Evolutionary conservation across 2,329 filamentous ascomycete species (phyloP).

Genomic region (Fusarium clavum): DNA sequence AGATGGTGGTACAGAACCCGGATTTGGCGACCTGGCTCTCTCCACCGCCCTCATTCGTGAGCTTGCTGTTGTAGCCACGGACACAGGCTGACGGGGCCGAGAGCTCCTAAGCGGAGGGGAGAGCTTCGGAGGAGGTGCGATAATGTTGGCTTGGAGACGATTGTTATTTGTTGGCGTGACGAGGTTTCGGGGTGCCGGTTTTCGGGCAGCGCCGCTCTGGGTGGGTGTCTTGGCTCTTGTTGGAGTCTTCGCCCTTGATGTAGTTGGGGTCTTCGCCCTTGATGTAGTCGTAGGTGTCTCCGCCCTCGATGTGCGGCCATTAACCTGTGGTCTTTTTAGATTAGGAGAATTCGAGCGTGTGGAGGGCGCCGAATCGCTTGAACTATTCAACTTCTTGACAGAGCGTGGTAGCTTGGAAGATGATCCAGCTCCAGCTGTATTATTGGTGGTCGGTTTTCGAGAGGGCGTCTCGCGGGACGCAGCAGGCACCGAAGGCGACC

Average conservation of each 20-base stretch:
- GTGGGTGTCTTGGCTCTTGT: conserved; percentile 60
- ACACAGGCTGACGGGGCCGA: conserved; percentile 82
- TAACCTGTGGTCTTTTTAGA: conserved; percentile 56
- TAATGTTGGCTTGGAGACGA: conserved; percentile 79
- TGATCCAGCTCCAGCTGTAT: conserved; percentile 44
- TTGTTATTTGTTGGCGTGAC: conserved; percentile 64
- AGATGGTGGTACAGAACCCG: conserved; percentile 47
- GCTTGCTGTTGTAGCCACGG: conserved; percentile 76
- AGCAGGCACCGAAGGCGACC: conserved; percentile 49
- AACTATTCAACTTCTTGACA: conserved; percentile 58
- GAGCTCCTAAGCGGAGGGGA: conserved; percentile 86
- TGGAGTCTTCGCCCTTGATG: conserved; percentile 55
- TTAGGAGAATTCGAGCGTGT: conserved; percentile 68
- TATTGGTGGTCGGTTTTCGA: conserved; percentile 40
- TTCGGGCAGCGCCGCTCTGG: conserved; percentile 51
- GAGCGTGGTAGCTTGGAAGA: conserved; percentile 61
- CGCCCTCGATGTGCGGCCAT: conserved; percentile 55
- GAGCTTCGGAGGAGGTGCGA: conserved; percentile 74
- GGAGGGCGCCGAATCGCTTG: conserved; percentile 60
- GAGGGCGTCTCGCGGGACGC: conserved; percentile 50
- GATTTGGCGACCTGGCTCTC: conserved; percentile 61
- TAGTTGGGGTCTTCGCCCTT: conserved; percentile 55
- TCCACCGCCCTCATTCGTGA: conserved; percentile 75
- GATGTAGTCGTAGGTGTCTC: conserved; percentile 49
- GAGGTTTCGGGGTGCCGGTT: conserved; percentile 56